These are phyloP conservation scores for Austropuccinia psidii DNA, from an alignment of 1,284 basidiomycete genomes.

Conservation along the genomic window DNA sequence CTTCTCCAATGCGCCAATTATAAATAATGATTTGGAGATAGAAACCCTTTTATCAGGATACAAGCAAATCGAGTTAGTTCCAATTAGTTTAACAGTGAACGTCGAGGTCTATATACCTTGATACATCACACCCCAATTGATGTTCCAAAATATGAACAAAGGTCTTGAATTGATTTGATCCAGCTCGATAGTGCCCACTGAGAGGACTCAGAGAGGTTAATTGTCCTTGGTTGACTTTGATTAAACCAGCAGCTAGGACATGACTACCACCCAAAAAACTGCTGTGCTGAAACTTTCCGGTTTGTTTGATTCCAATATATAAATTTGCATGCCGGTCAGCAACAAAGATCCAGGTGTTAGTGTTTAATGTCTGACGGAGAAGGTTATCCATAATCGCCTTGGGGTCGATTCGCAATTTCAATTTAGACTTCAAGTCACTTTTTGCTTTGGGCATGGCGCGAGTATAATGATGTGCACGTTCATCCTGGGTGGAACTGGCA, in stretches of 20 bases:
- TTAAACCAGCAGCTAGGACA: conserved; percentile 54
- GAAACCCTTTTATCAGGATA: conserved; percentile 29
- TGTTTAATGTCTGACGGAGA: conserved; percentile 54
- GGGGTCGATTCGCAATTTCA: conserved; percentile 54
- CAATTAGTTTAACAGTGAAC: neutral
- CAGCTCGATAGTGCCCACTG: conserved; percentile 62
- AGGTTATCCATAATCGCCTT: conserved; percentile 57
- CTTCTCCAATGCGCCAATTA: conserved; percentile 46
- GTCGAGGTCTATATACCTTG: conserved; percentile 50
- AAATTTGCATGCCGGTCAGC: conserved; percentile 54
- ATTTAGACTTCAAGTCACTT: conserved; percentile 31
- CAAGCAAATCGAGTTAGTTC: neutral
- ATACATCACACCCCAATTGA: conserved; percentile 58
- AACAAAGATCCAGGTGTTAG: conserved; percentile 40
- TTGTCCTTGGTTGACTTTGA: conserved; percentile 60
- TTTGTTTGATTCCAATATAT: conserved; percentile 63
- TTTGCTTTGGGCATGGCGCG: neutral
- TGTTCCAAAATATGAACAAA: conserved; percentile 56
- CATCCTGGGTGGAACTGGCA: neutral
- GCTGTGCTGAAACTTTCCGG: conserved; percentile 60
- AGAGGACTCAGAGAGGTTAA: conserved; percentile 61
- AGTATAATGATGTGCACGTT: conserved; percentile 23
- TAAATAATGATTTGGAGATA: conserved; percentile 38
- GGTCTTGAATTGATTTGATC: conserved; percentile 60
- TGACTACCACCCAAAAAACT: conserved; percentile 56